Percentiles rank a stretch among this genome's conserved stretches.
phyloP scores from a whole-genome alignment of 305 asterid genomes.

The Petunia hybrid region DNA sequence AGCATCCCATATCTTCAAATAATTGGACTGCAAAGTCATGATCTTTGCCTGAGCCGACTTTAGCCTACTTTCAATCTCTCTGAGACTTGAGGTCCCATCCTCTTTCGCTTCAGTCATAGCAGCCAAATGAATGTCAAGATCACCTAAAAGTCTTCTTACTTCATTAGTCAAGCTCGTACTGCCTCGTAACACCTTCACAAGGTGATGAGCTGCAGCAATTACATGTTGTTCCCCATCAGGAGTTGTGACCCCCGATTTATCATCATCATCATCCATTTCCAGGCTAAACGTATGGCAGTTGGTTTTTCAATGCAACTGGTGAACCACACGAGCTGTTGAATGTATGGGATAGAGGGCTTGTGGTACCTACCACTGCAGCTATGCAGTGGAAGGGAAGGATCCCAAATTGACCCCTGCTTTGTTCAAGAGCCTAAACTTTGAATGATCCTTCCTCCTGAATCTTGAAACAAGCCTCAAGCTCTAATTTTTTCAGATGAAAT shows the following conservation, averaged over 20 bases:
- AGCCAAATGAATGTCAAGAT: slow-evolving; percentile 56
- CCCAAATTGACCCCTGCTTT: too few species aligned
- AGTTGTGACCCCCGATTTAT: not conserved
- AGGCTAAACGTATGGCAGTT: not conserved
- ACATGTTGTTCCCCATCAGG: slow-evolving; percentile 56
- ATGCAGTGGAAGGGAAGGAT: too few species aligned
- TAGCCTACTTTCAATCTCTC: slow-evolving; percentile 51
- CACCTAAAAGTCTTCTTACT: slow-evolving; percentile 43
- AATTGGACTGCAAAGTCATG: slow-evolving; percentile 50
- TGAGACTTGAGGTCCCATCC: slow-evolving; percentile 38
- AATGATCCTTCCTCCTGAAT: slow-evolving; percentile 21
- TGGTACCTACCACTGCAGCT: too few species aligned
- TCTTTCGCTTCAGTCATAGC: slow-evolving; percentile 41
- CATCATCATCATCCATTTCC: slow-evolving; percentile 40
- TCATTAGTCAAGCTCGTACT: slow-evolving; percentile 45
- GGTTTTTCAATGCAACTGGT: not conserved
- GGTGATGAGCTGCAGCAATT: slow-evolving; percentile 67
- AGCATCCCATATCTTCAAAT: slow-evolving; percentile 58
- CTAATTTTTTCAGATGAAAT: not conserved
- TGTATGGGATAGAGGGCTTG: too few species aligned
- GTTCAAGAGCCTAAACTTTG: not conserved
- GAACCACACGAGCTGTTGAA: too few species aligned
- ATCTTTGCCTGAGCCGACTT: slow-evolving; percentile 50
- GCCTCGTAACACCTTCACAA: slow-evolving; percentile 59
- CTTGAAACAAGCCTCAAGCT: slow-evolving; percentile 26